Conservation (phyloP, 2,329 filamentous ascomycete genomes). For the Fusarium sp. region DNA sequence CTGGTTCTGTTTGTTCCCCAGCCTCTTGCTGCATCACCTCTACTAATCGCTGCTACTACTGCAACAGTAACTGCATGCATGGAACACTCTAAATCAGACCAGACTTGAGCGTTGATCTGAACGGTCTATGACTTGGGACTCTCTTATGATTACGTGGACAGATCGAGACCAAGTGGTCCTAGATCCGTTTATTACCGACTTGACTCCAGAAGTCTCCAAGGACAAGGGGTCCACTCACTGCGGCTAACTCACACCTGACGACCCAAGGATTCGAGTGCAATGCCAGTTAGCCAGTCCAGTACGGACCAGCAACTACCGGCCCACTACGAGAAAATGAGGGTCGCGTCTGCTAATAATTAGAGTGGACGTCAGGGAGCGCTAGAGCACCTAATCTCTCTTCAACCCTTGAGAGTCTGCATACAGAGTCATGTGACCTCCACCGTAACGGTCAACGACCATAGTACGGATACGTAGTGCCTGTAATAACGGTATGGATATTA, state of each 20-base stretch:
- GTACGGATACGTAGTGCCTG: neutral
- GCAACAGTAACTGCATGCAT: neutral
- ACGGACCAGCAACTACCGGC: constrained; percentile 23
- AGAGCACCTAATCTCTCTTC: constrained; percentile 22
- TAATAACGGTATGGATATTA: neutral
- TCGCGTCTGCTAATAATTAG: constrained; percentile 6
- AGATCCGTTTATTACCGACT: constrained; percentile 12
- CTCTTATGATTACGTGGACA: neutral
- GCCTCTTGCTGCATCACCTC: constrained; percentile 15
- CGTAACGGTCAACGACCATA: neutral
- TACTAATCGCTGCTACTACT: neutral
- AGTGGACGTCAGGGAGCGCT: constrained; percentile 25
- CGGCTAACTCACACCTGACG: constrained; percentile 16
- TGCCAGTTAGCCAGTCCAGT: neutral
- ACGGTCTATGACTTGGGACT: neutral
- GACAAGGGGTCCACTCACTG: constrained; percentile 6
- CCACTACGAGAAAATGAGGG: constrained; percentile 22
- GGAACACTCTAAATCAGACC: neutral
- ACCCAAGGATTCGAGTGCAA: neutral
- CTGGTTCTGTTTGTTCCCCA: constrained; percentile 14
- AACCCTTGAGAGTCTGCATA: constrained; percentile 11
- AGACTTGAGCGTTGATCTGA: neutral
- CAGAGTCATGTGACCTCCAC: constrained; percentile 26
- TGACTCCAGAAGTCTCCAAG: constrained; percentile 2
- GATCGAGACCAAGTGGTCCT: neutral